These are phyloP conservation scores for Boechera retrofracta DNA, from an alignment of 345 rosid genomes.

Conservation along the genomic window DNA sequence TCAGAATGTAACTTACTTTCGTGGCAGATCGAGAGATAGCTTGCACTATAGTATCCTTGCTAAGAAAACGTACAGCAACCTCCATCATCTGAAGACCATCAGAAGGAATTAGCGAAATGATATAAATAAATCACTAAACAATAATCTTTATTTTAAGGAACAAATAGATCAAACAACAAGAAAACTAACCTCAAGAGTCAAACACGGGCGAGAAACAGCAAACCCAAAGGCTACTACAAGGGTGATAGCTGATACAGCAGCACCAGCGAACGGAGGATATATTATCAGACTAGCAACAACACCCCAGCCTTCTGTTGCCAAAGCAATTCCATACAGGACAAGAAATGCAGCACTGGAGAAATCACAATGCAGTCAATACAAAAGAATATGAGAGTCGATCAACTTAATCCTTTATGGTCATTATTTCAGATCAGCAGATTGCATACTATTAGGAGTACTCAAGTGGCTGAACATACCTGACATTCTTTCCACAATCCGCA, in stretches of 20 bases:
- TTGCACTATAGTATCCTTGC: conserved; percentile 95
- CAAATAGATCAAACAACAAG: conserved; percentile 32
- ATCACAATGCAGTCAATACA: conserved; percentile 23
- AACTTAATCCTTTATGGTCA: conserved; percentile 19
- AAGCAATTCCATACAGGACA: conserved; percentile 93
- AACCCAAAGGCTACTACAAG: conserved; percentile 99
- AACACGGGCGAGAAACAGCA: conserved; percentile 99
- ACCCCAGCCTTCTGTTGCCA: conserved; percentile 99
- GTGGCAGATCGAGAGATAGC: conserved; percentile 98
- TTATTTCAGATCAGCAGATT: conserved; percentile 27
- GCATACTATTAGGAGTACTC: conserved; percentile 8
- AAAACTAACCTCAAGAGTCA: conserved; percentile 82
- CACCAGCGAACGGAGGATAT: conserved; percentile 99
- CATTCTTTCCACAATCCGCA: conserved; percentile 97
- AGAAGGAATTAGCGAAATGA: conserved; percentile 37
- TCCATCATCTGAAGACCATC: conserved; percentile 85
- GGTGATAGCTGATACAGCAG: conserved; percentile 96
- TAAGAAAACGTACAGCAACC: conserved; percentile 96
- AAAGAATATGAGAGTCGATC: conserved; percentile 26
- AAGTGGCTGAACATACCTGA: conserved; percentile 68
- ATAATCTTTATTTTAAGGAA: neutral
- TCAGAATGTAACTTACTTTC: conserved; percentile 62
- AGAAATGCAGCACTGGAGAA: conserved; percentile 88
- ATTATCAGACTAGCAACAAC: conserved; percentile 98
- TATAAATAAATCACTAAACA: neutral